Evolutionary conservation across 768 basidiomycete genomes (phyloP).

Genomic region (Russula vinacea): DNA sequence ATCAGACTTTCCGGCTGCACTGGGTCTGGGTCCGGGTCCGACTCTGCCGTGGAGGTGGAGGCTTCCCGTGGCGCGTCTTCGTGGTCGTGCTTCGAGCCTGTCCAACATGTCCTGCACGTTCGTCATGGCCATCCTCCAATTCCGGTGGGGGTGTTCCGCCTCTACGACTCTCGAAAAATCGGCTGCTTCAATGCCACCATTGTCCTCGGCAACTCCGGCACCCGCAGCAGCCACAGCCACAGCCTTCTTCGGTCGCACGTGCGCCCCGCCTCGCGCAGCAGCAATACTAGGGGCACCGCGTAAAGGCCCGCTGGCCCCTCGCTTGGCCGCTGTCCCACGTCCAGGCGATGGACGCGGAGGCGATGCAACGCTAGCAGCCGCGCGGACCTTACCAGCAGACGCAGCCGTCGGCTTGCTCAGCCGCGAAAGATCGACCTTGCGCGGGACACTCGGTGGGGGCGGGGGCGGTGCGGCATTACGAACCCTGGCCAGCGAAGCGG

Average conservation of each 20-base stretch:
- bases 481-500: conserved; percentile 71
- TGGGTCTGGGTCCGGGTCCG: conserved; percentile 1
- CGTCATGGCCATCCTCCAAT: conserved; percentile 21
- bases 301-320: conserved; percentile 15
- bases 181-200: not conserved
- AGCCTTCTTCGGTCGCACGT: conserved; percentile 31
- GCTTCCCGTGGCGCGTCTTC: conserved; percentile 24
- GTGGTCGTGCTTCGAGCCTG: conserved; percentile 23
- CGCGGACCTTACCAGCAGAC: conserved; percentile 59
- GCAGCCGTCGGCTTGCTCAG: conserved; percentile 83
- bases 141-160: conserved; percentile 30
- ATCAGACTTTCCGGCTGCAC: not conserved
- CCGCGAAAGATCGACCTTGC: conserved; percentile 53
- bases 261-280: conserved; percentile 33
- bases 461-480: conserved; percentile 53
- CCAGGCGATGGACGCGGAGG: conserved; percentile 31
- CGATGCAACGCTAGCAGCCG: conserved; percentile 30
- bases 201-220: conserved; percentile 9
- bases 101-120: conserved; percentile 20
- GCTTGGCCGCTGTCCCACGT: conserved; percentile 34
- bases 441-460: conserved; percentile 52
- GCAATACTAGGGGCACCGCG: conserved; percentile 28
- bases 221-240: conserved; percentile 17
- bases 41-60: conserved; percentile 9
- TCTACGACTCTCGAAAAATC: conserved; percentile 19